Percentiles rank a stretch among this genome's conserved stretches.
phyloP scores from a whole-genome alignment of 257 asterid genomes.

The Salvia miltiorrhiza region DNA sequence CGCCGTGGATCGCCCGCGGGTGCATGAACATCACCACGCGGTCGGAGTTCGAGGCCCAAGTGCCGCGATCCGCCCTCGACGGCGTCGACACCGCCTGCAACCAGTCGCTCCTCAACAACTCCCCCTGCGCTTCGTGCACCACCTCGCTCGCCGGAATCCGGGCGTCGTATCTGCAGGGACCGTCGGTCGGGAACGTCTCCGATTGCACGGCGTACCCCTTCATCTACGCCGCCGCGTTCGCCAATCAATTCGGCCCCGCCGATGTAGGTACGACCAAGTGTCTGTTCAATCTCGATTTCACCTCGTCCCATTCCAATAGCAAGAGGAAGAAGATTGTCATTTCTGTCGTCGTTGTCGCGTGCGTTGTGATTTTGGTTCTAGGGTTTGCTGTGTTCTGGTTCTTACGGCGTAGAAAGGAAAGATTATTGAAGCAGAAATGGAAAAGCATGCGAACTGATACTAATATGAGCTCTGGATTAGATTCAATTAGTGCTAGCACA shows the following conservation, averaged over 20 bases:
- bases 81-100: slow-evolving; percentile 48
- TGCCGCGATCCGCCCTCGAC: slow-evolving; percentile 34
- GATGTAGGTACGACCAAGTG: slow-evolving; percentile 71
- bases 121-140: slow-evolving; percentile 84
- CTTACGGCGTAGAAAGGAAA: slow-evolving; percentile 30
- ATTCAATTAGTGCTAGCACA: slow-evolving; percentile 66
- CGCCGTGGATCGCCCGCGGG: slow-evolving; percentile 66
- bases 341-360: slow-evolving; percentile 28
- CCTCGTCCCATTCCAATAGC: slow-evolving; percentile 15
- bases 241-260: slow-evolving; percentile 57
- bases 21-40: slow-evolving; percentile 73
- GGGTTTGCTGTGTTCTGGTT: slow-evolving; percentile 35
- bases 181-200: slow-evolving; percentile 54
- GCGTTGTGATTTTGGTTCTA: slow-evolving; percentile 22
- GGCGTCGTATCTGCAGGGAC: slow-evolving; percentile 48
- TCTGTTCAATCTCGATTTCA: slow-evolving; percentile 59
- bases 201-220: slow-evolving; percentile 61
- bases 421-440: slow-evolving; percentile 17
- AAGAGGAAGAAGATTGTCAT: slow-evolving; percentile 34
- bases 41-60: slow-evolving; percentile 49
- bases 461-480: slow-evolving; percentile 42
- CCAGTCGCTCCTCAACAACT: slow-evolving; percentile 52
- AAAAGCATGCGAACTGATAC: slow-evolving; percentile 4
- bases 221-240: slow-evolving; percentile 69
- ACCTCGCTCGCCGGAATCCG: slow-evolving; percentile 49